phyloP scores from a whole-genome alignment of 495 filamentous ascomycete genomes.

The Elasticomyces elasticus region DNA sequence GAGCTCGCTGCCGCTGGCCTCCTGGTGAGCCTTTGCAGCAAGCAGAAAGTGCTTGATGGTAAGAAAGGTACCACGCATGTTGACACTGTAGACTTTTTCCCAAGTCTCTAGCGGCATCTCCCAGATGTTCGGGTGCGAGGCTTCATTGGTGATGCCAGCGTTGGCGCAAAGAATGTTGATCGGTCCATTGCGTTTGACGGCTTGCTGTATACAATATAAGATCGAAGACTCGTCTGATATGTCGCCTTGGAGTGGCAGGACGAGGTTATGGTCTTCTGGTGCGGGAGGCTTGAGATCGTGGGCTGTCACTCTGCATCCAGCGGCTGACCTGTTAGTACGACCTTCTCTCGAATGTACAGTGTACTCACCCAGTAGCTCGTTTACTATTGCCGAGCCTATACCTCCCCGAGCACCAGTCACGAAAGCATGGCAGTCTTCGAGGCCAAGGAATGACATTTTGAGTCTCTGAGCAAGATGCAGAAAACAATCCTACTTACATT shows the following conservation, averaged over 20 bases:
- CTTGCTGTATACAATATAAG: conserved; percentile 33
- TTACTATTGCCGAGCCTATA: conserved; percentile 41
- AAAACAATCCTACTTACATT: neutral
- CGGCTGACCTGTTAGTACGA: conserved; percentile 30
- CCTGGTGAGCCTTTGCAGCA: conserved; percentile 32
- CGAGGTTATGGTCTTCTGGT: conserved; percentile 21
- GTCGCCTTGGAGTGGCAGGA: conserved; percentile 38
- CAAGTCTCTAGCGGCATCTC: conserved; percentile 42
- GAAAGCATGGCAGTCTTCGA: conserved; percentile 48
- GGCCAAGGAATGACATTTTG: conserved; percentile 38
- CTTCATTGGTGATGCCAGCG: conserved; percentile 41
- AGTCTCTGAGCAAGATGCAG: neutral
- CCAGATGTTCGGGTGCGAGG: conserved; percentile 41
- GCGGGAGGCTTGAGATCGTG: conserved; percentile 35
- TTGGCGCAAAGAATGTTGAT: conserved; percentile 47
- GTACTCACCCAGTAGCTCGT: conserved; percentile 44
- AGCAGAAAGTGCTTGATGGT: conserved; percentile 50
- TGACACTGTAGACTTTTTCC: conserved; percentile 43
- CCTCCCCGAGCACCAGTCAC: conserved; percentile 48
- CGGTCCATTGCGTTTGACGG: conserved; percentile 40
- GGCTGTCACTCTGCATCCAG: conserved; percentile 46
- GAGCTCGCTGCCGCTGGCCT: conserved; percentile 31
- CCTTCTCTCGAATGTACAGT: neutral
- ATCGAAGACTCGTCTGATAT: conserved; percentile 41
- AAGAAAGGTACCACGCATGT: conserved; percentile 45